Evolutionary conservation across 2,329 filamentous ascomycete species (phyloP).

Genomic region (Nannizziopsis arthrosporioides): DNA sequence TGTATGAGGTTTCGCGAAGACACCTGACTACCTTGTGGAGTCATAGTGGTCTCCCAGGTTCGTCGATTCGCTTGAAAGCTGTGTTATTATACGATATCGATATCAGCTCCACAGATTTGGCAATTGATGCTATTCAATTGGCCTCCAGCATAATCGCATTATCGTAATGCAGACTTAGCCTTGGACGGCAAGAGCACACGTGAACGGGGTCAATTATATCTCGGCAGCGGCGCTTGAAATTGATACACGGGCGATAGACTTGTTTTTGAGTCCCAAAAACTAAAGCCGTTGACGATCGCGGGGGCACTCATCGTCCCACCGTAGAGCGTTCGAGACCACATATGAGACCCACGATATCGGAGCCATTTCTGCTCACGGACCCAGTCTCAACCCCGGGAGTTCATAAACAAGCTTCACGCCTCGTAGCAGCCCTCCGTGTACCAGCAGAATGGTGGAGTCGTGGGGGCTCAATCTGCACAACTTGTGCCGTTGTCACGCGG

Average conservation of each 20-base stretch:
- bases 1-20: neutral
- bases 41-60: too few species aligned
- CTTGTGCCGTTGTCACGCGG: neutral
- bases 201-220: slow-evolving; percentile 1
- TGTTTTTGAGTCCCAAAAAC: neutral
- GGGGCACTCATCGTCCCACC: too few species aligned
- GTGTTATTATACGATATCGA: too few species aligned
- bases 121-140: too few species aligned
- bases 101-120: too few species aligned
- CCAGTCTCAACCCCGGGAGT: neutral
- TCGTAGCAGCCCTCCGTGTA: neutral
- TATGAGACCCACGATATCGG: too few species aligned
- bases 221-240: neutral
- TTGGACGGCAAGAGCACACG: slow-evolving; percentile 1
- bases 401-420: neutral
- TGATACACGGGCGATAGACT: neutral
- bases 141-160: too few species aligned
- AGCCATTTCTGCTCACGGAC: too few species aligned
- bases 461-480: slow-evolving; percentile 1
- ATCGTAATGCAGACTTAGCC: neutral
- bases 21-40: neutral
- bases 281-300: neutral
- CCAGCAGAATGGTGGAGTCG: neutral
- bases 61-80: too few species aligned
- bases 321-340: too few species aligned